phyloP scores from a whole-genome alignment of 2,329 filamentous ascomycete species.

The Clonostachys rhizophaga region DNA sequence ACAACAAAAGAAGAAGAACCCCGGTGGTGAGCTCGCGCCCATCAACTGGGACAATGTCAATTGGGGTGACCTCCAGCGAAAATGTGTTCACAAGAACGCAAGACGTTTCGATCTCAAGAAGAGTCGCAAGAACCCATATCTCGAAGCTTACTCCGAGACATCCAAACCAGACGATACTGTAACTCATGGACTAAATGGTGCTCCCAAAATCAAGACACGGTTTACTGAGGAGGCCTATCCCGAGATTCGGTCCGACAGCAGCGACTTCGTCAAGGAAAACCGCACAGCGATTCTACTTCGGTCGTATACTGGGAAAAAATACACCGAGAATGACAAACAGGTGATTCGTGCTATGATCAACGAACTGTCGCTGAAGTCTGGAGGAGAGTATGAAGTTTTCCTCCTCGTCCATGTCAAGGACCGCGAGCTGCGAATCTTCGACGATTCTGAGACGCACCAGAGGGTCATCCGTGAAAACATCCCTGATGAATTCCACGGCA shows the following conservation, averaged over 20 bases:
- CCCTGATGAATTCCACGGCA: slow-evolving; percentile 64
- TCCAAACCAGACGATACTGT: slow-evolving; percentile 1
- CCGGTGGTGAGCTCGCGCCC: slow-evolving; percentile 20
- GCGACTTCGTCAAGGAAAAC: slow-evolving; percentile 23
- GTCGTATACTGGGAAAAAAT: slow-evolving; percentile 70
- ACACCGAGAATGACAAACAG: slow-evolving; percentile 75
- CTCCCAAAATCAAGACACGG: neutral
- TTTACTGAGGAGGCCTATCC: neutral
- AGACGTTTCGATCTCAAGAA: slow-evolving; percentile 51
- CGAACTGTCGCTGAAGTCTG: slow-evolving; percentile 70
- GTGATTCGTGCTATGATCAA: slow-evolving; percentile 74
- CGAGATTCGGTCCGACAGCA: neutral
- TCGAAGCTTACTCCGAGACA: slow-evolving; percentile 33
- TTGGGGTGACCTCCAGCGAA: slow-evolving; percentile 67
- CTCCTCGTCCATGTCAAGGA: slow-evolving; percentile 77
- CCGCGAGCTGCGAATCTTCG: slow-evolving; percentile 50
- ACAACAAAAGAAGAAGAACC: slow-evolving; percentile 39
- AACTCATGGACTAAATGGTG: neutral
- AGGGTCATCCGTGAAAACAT: slow-evolving; percentile 57
- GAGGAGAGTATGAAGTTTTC: slow-evolving; percentile 77
- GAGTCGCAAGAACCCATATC: slow-evolving; percentile 33
- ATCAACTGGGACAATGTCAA: slow-evolving; percentile 60
- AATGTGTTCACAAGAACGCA: slow-evolving; percentile 62
- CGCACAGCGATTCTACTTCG: slow-evolving; percentile 74
- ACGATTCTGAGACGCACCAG: slow-evolving; percentile 54